Evolutionary conservation across 1,284 basidiomycete species (phyloP), one percentile per base, ranked within the genome.

Genomic region (Fomes fomentarius): DNA sequence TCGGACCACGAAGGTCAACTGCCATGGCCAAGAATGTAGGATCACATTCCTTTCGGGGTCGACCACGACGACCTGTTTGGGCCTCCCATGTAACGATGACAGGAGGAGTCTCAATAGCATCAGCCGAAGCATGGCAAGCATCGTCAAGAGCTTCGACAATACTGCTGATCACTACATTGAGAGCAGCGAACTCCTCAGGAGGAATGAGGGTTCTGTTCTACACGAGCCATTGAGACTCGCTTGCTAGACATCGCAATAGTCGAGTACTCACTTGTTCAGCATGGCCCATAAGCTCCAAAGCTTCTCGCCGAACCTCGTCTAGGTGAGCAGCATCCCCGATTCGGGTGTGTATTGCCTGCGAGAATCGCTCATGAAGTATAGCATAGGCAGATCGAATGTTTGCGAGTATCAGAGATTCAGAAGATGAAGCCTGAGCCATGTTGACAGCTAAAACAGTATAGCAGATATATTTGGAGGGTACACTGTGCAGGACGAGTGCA

Each of bases 31-130:
- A 66, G 35, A 72, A 64, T 5, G 59, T 31, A 8, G 47, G 55
- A 38, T 72, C 63, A n/a, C 74, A 71, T 15, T 65, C 58, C 21
- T 68, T 56, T 9, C 62, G 57, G 10, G 69, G 71, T 0, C 71
- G 56, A 8, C 71, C 71, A 2, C 46, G 62, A 0, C 44, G 19
- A 2, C 68, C 69, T 7, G 64, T 66, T 15, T 22, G 52, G 12
- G 50, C 42, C 5, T 11, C 28, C n/a, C 50, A 28, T 2, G 54
- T 37, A 1, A 68, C 54, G 25, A 51, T 14, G 6, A 66, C 35
- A 4, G 53, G 33, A 5, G 55, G 31, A 0, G 17, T 46, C n/a
- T 68, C 53, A 6, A 61, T 56, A 7, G 58, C 52, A 42, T 72
- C 68, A 7, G 51, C 43, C 10, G 66, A 67, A 11, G 45, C 56